These are phyloP conservation scores for Leishmania arabica DNA, from an alignment of 208 protist species.

Conservation along the genomic window DNA sequence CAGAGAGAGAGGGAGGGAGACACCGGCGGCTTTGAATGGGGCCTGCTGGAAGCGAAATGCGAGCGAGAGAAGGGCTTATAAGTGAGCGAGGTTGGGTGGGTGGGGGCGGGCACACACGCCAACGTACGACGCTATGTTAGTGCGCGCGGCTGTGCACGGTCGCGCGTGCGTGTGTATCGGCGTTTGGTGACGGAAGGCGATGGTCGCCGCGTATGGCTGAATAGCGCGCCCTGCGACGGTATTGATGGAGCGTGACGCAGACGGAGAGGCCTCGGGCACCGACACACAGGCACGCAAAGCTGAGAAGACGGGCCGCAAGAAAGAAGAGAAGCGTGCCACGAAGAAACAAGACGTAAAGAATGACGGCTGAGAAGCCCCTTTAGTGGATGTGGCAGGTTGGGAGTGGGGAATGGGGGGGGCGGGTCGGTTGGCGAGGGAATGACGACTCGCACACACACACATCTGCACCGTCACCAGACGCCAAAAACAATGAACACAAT, in stretches of 20 bases:
- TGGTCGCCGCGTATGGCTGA: too few species aligned
- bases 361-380: constrained; percentile 8
- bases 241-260: too few species aligned
- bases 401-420: not conserved
- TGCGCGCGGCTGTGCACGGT: not conserved
- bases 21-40: not conserved
- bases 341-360: not conserved
- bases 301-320: not conserved
- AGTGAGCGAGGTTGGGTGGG: not conserved
- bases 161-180: constrained; percentile 13
- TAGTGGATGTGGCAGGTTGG: not conserved
- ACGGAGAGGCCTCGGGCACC: not conserved
- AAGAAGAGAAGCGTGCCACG: not conserved
- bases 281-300: not conserved
- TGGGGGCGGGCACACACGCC: not conserved
- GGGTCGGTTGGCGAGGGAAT: not conserved
- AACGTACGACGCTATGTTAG: not conserved
- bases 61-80: not conserved
- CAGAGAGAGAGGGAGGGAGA: not conserved
- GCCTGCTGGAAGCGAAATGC: not conserved
- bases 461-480: constrained; percentile 7
- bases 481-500: constrained; percentile 4
- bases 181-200: not conserved
- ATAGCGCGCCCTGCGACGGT: too few species aligned
- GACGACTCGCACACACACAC: constrained; percentile 4